Evolutionary conservation across 179 eudicot genomes (phyloP).

Genomic region (Silene coronaria): DNA sequence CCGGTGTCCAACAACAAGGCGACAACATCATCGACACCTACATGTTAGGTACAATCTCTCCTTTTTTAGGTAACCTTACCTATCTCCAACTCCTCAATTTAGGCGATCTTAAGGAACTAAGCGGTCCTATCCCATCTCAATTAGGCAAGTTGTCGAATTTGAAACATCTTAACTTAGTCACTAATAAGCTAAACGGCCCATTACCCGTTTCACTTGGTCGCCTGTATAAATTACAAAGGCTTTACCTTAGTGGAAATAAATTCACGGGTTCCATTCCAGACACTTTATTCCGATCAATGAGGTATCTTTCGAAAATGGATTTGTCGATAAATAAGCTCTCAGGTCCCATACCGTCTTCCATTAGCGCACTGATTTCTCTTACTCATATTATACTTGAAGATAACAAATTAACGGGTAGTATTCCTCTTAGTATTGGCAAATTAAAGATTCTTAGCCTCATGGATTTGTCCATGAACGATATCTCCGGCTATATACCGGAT

Average conservation of each 20-base stretch:
- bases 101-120: constrained; percentile 40
- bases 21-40: constrained; percentile 38
- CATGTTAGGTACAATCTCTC: constrained; percentile 50
- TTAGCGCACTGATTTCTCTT: background rate
- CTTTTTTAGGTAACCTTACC: constrained; percentile 49
- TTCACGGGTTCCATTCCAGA: constrained; percentile 40
- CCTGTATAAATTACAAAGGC: constrained; percentile 30
- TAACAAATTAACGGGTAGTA: constrained; percentile 6
- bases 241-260: constrained; percentile 36
- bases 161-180: constrained; percentile 29
- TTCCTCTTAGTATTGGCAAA: constrained; percentile 2
- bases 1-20: constrained; percentile 33
- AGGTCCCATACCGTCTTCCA: constrained; percentile 10
- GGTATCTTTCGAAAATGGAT: constrained; percentile 31
- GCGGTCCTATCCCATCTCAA: constrained; percentile 46
- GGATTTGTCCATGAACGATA: constrained; percentile 8
- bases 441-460: constrained; percentile 1
- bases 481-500: constrained; percentile 29
- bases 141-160: constrained; percentile 38
- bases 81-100: constrained; percentile 47
- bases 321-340: constrained; percentile 41
- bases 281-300: constrained; percentile 33
- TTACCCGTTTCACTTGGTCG: constrained; percentile 39
- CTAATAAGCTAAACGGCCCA: constrained; percentile 44
- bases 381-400: background rate